Conservation (phyloP, 73 alveolate species). For the Effrenium voratum region DNA sequence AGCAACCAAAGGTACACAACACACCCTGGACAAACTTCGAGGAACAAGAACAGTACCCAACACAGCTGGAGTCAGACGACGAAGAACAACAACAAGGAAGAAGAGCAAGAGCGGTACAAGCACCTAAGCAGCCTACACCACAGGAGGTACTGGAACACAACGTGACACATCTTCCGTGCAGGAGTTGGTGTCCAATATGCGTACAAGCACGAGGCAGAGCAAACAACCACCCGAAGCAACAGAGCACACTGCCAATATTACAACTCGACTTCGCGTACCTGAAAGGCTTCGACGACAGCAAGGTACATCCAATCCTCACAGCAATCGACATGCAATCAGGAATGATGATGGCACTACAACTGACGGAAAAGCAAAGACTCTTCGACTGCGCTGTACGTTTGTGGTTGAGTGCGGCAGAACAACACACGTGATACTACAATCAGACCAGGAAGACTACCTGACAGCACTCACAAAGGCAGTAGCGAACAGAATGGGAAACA, state of each 20-base stretch:
- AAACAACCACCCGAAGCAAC: background rate
- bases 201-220: background rate
- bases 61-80: background rate
- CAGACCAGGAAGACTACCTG: background rate
- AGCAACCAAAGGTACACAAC: background rate
- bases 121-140: background rate
- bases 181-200: slow-evolving; percentile 27
- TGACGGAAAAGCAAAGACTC: background rate
- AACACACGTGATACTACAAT: too few species aligned
- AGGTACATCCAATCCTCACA: background rate
- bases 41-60: background rate
- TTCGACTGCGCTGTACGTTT: background rate
- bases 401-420: background rate
- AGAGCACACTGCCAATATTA: background rate
- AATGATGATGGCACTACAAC: background rate
- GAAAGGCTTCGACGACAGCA: background rate
- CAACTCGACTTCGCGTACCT: slow-evolving; percentile 17
- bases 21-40: background rate
- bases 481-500: background rate
- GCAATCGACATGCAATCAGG: background rate
- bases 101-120: background rate
- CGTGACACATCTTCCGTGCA: slow-evolving; percentile 11
- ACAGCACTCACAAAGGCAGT: background rate
- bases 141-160: slow-evolving; percentile 9
- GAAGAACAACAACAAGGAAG: background rate